Conservation (phyloP, 148 eudicot genomes). For the Rhododendron molle region DNA sequence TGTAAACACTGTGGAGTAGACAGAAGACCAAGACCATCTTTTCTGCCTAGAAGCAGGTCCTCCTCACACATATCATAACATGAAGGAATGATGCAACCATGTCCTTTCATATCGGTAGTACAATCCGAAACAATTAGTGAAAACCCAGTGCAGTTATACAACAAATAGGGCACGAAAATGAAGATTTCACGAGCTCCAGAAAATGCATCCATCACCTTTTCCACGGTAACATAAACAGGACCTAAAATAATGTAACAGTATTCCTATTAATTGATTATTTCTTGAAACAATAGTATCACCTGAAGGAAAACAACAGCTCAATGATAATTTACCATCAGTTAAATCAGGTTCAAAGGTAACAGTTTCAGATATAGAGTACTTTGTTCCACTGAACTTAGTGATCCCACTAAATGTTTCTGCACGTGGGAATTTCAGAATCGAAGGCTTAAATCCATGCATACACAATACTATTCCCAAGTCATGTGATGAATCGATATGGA, state of each 20-base stretch:
- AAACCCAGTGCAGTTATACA: slow-evolving; percentile 85
- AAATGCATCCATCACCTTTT: slow-evolving; percentile 75
- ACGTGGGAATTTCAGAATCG: slow-evolving; percentile 71
- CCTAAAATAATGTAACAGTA: slow-evolving; percentile 39
- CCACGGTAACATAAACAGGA: slow-evolving; percentile 56
- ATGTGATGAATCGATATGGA: slow-evolving; percentile 88
- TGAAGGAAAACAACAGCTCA: background rate
- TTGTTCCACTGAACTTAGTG: slow-evolving; percentile 71
- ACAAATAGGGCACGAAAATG: slow-evolving; percentile 76
- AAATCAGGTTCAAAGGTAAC: slow-evolving; percentile 47
- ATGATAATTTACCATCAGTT: slow-evolving; percentile 42
- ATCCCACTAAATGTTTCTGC: slow-evolving; percentile 67
- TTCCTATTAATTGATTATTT: background rate
- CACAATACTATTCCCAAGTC: slow-evolving; percentile 63
- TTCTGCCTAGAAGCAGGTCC: slow-evolving; percentile 30
- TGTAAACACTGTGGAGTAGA: slow-evolving; percentile 33
- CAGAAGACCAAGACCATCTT: slow-evolving; percentile 71
- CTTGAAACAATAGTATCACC: background rate
- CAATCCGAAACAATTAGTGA: slow-evolving; percentile 53
- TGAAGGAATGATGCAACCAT: slow-evolving; percentile 55
- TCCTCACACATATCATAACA: slow-evolving; percentile 69
- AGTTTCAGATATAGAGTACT: slow-evolving; percentile 67
- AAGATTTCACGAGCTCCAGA: slow-evolving; percentile 92
- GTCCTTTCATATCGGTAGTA: slow-evolving; percentile 48
- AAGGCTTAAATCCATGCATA: slow-evolving; percentile 62